Conservation (phyloP, 495 filamentous ascomycete species). For the Penicillium fimorum region DNA sequence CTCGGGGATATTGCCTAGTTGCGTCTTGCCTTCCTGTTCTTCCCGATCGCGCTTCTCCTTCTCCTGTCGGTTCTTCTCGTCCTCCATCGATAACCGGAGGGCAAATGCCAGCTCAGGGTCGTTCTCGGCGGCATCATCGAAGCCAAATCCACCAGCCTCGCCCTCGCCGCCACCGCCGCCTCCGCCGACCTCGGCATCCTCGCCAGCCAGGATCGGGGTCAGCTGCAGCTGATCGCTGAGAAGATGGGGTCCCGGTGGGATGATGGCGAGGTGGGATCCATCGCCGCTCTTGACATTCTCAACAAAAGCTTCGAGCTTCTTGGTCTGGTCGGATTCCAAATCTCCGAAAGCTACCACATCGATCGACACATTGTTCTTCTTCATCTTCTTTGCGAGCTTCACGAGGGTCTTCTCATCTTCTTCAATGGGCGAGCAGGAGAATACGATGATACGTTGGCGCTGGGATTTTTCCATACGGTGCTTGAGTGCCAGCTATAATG, state of each 20-base stretch:
- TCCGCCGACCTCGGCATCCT: slow-evolving; percentile 53
- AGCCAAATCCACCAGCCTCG: slow-evolving; percentile 67
- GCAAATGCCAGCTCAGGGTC: slow-evolving; percentile 94
- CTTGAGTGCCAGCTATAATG: slow-evolving; percentile 82
- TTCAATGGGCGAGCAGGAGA: slow-evolving; percentile 86
- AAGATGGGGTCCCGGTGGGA: slow-evolving; percentile 85
- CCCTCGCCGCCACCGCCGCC: slow-evolving; percentile 56
- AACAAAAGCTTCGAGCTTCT: slow-evolving; percentile 91
- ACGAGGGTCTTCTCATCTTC: slow-evolving; percentile 86
- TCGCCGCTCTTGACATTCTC: slow-evolving; percentile 86
- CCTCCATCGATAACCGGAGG: slow-evolving; percentile 96
- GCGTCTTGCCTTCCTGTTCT: slow-evolving; percentile 64
- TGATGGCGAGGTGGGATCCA: slow-evolving; percentile 85
- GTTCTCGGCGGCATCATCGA: slow-evolving; percentile 56
- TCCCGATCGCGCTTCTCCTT: slow-evolving; percentile 75
- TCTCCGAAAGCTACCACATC: slow-evolving; percentile 96
- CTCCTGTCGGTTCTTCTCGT: slow-evolving; percentile 91
- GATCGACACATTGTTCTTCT: slow-evolving; percentile 88
- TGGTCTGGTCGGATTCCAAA: slow-evolving; percentile 80
- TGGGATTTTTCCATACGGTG: slow-evolving; percentile 97
- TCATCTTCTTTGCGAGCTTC: slow-evolving; percentile 95
- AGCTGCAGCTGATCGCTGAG: slow-evolving; percentile 89
- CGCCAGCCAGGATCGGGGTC: slow-evolving; percentile 84
- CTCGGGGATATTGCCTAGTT: slow-evolving; percentile 80
- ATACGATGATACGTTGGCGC: slow-evolving; percentile 90